Evolutionary conservation across 116 monocot genomes (phyloP).

Genomic region (Dioscorea cayenensis): DNA sequence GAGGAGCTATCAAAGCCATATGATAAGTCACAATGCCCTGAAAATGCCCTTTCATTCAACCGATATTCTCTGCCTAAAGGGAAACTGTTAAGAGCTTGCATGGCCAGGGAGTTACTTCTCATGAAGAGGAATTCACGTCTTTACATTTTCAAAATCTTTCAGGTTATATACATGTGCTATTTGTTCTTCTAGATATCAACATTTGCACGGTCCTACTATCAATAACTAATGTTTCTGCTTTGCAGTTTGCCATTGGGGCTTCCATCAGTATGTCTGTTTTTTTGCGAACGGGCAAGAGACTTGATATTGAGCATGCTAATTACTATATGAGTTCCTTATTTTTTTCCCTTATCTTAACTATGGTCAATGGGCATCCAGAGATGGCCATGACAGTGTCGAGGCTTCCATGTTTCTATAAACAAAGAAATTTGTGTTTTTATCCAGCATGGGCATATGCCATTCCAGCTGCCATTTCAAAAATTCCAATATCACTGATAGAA

Average conservation of each 20-base stretch:
- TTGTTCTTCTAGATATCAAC: neutral
- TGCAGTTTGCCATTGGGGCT: slow-evolving; percentile 41
- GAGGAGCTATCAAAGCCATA: slow-evolving; percentile 34
- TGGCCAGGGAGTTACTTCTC: slow-evolving; percentile 63
- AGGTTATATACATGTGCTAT: slow-evolving; percentile 24
- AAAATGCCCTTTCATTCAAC: slow-evolving; percentile 39
- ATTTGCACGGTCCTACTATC: neutral
- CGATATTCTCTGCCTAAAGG: slow-evolving; percentile 48
- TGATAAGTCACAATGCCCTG: slow-evolving; percentile 35
- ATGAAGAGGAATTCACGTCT: slow-evolving; percentile 65
- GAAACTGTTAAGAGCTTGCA: slow-evolving; percentile 65
- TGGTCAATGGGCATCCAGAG: slow-evolving; percentile 65
- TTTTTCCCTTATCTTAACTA: slow-evolving; percentile 39
- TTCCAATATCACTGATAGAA: slow-evolving; percentile 53
- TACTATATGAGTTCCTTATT: slow-evolving; percentile 63
- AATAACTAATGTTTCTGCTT: neutral
- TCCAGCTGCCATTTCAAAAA: slow-evolving; percentile 43
- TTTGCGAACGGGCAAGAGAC: slow-evolving; percentile 40
- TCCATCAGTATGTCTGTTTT: slow-evolving; percentile 45
- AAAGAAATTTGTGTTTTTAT: slow-evolving; percentile 60
- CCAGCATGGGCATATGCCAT: slow-evolving; percentile 75
- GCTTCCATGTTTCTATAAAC: slow-evolving; percentile 60
- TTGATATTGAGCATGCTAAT: slow-evolving; percentile 53
- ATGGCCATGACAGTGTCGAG: slow-evolving; percentile 47
- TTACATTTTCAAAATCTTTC: slow-evolving; percentile 53